phyloP scores from a whole-genome alignment of 177 flowering plant species.

The Vitis hybrid region DNA sequence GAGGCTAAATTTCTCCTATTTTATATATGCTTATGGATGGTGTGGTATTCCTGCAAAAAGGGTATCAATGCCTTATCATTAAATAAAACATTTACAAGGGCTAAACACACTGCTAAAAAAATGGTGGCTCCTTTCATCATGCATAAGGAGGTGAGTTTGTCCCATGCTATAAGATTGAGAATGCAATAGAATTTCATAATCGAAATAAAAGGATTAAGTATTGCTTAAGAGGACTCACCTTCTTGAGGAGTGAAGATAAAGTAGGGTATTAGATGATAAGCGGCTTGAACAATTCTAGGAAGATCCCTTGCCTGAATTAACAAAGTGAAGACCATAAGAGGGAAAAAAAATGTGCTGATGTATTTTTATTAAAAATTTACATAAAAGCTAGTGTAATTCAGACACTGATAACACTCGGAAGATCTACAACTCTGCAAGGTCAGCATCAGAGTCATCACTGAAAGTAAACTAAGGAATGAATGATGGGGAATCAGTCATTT shows the following conservation, averaged over 20 bases:
- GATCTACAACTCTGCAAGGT: neutral
- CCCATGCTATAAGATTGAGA: neutral
- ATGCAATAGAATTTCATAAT: neutral
- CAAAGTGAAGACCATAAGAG: conserved; percentile 8
- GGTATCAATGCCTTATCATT: too few relatives aligned
- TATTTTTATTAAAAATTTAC: neutral
- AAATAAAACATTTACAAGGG: too few relatives aligned
- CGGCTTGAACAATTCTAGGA: conserved; percentile 76
- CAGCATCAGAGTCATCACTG: too few relatives aligned
- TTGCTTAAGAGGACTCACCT: conserved; percentile 43
- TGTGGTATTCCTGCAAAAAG: too few relatives aligned
- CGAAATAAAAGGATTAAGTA: neutral
- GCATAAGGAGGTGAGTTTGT: too few relatives aligned
- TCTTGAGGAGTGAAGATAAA: conserved; percentile 79
- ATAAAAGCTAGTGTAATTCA: neutral
- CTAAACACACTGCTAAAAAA: too few relatives aligned
- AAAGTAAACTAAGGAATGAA: too few relatives aligned
- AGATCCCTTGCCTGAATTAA: conserved; percentile 84
- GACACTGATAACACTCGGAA: too few relatives aligned
- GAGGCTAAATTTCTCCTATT: too few relatives aligned
- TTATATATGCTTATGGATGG: too few relatives aligned
- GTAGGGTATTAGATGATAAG: conserved; percentile 79
- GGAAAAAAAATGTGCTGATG: neutral
- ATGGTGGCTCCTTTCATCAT: too few relatives aligned
- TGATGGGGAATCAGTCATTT: too few relatives aligned